These are phyloP conservation scores for Nakaseomyces uthaithaninus DNA, from an alignment of 1,139 yeast species.

Conservation along the genomic window DNA sequence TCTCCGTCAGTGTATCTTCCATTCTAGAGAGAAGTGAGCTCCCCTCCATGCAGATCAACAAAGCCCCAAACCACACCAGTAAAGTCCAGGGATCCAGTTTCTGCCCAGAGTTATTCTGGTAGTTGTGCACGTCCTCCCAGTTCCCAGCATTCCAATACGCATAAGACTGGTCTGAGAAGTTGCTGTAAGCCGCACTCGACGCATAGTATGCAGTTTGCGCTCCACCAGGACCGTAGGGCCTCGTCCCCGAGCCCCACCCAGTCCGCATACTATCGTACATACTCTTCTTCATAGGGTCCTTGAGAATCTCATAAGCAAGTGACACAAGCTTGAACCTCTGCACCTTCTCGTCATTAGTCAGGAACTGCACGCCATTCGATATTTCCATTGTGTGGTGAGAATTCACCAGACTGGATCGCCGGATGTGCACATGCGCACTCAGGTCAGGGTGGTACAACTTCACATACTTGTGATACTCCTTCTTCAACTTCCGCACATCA, in stretches of 20 bases:
- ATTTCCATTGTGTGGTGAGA: conserved; percentile 5
- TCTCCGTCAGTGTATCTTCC: conserved; percentile 27
- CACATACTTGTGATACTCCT: conserved; percentile 54
- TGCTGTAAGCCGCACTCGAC: conserved; percentile 22
- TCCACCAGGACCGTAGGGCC: conserved; percentile 7
- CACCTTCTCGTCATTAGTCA: conserved; percentile 39
- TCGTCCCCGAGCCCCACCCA: conserved; percentile 32
- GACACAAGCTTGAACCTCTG: conserved; percentile 62
- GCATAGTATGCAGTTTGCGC: conserved; percentile 21
- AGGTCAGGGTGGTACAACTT: conserved; percentile 86
- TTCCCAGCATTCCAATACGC: conserved; percentile 59
- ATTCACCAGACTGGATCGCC: conserved; percentile 17
- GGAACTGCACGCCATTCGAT: conserved; percentile 7
- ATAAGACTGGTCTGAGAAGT: conserved; percentile 19
- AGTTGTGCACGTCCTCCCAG: conserved; percentile 52
- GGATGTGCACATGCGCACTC: conserved; percentile 28
- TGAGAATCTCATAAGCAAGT: conserved; percentile 64
- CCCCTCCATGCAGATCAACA: conserved; percentile 29
- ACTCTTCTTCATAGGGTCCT: conserved; percentile 43
- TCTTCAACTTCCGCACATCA: conserved; percentile 41
- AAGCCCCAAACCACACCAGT: conserved; percentile 24
- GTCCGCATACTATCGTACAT: conserved; percentile 39
- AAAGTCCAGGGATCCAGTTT: conserved; percentile 26
- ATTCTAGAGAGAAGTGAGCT: conserved; percentile 36
- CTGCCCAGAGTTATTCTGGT: conserved; percentile 15